Conservation (phyloP, 805 yeast genomes). For the Yarrowia sp. region DNA sequence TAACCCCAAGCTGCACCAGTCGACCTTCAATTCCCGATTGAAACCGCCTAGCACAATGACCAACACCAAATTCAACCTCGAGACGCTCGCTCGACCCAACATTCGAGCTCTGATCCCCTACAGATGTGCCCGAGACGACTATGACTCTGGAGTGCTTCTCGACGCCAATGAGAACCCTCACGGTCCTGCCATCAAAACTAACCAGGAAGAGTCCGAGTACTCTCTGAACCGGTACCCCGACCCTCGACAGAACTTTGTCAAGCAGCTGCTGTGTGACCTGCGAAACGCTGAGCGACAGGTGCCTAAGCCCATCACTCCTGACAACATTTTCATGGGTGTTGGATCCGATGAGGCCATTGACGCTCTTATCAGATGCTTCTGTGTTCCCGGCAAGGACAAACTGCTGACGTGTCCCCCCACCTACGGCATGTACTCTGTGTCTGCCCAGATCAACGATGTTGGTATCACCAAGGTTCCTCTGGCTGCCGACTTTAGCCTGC, state of each 20-base stretch:
- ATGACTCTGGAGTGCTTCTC: constrained; percentile 77
- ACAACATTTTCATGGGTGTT: constrained; percentile 86
- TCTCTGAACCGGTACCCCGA: constrained; percentile 92
- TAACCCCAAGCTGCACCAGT: not conserved
- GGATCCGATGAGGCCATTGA: constrained; percentile 98
- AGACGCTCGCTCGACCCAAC: constrained; percentile 75
- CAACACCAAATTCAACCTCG: constrained; percentile 51
- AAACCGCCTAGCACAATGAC: not conserved
- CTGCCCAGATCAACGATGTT: constrained; percentile 88
- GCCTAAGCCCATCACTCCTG: constrained; percentile 42
- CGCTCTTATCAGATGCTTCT: constrained; percentile 76
- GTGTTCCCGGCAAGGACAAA: constrained; percentile 80
- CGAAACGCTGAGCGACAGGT: constrained; percentile 54
- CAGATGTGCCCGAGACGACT: constrained; percentile 95
- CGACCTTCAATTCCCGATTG: not conserved
- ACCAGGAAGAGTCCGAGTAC: constrained; percentile 47
- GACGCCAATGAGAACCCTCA: constrained; percentile 97
- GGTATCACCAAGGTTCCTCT: constrained; percentile 73
- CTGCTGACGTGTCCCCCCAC: constrained; percentile 90
- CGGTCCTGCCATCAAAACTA: constrained; percentile 68
- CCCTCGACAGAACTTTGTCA: constrained; percentile 84
- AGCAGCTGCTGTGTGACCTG: constrained; percentile 65
- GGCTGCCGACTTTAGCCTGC: constrained; percentile 57
- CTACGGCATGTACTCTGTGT: constrained; percentile 93
- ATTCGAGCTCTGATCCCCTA: constrained; percentile 82